Evolutionary conservation across 169 alveolate species (phyloP), one percentile per base, ranked within the genome.

Genomic region (Plasmodium cynomolgi): DNA sequence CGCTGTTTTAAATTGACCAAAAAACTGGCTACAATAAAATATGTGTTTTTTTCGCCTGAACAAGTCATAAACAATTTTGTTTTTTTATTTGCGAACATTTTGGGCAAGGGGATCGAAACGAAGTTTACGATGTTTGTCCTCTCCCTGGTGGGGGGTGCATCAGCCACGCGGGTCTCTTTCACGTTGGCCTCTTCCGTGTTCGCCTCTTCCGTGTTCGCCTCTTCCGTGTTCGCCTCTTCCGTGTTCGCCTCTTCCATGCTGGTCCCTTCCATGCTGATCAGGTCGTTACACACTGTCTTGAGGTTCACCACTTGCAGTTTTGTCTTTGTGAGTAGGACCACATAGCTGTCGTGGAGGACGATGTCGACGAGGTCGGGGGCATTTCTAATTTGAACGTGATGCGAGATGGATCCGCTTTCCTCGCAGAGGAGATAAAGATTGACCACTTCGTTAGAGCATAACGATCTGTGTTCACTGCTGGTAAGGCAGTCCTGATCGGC

Each of bases 21-120:
- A 91, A 91, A 91, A 41, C 92, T 91, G 8, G 77, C 44, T 23
- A 91, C 92, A 4, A 82, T 20, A 82, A 91, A 91, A 81, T 91
- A 39, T 47, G 58, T 29, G 58, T 41, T 34, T 74, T 91, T 91
- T 91, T 81, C 82, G n/a, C 74, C 84, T 82, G 95, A 44, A 81
- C 95, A 72, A 20, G 80, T 91, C 92, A 91, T 71, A 91, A 72
- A 73, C 31, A 82, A 9, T 91, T 91, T 71, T 17, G 41, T 82
- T 7, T 68, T 91, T 81, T 81, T 81, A 20, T 71, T 73, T 37
- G 37, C 58, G n/a, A 91, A 82, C 81, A 91, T 71, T 72, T 91
- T 71, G 8, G 95, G 95, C 29, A 91, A 82, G 29, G 81, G 44
- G 2, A 91, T 33, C 3, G 95, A 79, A 37, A 79, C 33, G 15